These are phyloP conservation scores for Pyrenochaeta sp. DNA, from an alignment of 2,329 filamentous ascomycete genomes.

Conservation along the genomic window DNA sequence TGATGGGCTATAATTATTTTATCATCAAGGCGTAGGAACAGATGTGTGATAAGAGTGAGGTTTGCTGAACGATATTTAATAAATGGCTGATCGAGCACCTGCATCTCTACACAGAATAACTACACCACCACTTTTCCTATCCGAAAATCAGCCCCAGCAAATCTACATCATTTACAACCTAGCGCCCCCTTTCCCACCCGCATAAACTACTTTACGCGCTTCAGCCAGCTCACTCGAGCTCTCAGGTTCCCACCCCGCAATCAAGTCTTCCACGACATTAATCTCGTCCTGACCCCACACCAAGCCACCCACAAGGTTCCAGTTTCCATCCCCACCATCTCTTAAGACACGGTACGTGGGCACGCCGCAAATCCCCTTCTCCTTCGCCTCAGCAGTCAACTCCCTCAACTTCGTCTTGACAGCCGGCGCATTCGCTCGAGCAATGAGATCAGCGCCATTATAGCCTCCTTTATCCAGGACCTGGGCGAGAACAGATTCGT, in stretches of 20 bases:
- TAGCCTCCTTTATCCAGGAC: slow-evolving; percentile 40
- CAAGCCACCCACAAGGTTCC: slow-evolving; percentile 32
- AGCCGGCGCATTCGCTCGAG: slow-evolving; percentile 31
- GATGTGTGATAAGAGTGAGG: too few species aligned
- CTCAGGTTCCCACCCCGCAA: slow-evolving; percentile 41
- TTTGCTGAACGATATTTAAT: too few species aligned
- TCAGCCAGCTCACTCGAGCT: slow-evolving; percentile 11
- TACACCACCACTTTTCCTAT: too few species aligned
- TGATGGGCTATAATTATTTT: too few species aligned
- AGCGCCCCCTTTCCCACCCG: neutral
- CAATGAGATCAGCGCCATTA: slow-evolving; percentile 34
- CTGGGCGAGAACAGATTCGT: slow-evolving; percentile 31
- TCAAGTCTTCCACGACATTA: slow-evolving; percentile 45
- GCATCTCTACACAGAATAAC: too few species aligned
- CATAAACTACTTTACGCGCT: slow-evolving; percentile 14
- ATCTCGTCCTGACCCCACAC: slow-evolving; percentile 48
- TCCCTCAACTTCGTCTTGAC: slow-evolving; percentile 36
- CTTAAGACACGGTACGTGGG: slow-evolving; percentile 43
- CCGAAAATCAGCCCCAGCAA: too few species aligned
- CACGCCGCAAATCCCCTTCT: slow-evolving; percentile 42
- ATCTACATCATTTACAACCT: slow-evolving; percentile 4
- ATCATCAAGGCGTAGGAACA: too few species aligned
- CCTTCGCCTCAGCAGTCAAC: slow-evolving; percentile 43
- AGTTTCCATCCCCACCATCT: slow-evolving; percentile 13
- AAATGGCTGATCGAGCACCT: too few species aligned